Conservation (phyloP, 352 stramenopile genomes). For the Phytopythium chamaehyphon region DNA sequence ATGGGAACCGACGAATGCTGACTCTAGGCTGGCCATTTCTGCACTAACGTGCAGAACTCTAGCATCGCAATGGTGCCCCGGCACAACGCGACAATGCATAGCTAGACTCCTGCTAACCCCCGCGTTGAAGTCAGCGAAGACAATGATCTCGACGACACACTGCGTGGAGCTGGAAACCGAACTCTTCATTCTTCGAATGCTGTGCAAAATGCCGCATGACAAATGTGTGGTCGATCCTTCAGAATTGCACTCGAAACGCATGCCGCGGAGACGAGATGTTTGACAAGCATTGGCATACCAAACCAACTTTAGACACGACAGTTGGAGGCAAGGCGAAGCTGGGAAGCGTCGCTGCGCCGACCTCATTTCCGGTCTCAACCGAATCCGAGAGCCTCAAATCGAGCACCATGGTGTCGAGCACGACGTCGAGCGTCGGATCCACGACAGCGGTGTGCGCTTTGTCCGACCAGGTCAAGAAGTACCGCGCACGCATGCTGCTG, state of each 20-base stretch:
- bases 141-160: no score
- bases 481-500: constrained; percentile 55
- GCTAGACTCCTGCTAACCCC: no score
- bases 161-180: no score
- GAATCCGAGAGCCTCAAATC: not conserved
- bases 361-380: constrained; percentile 3
- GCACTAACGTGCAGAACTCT: no score
- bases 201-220: no score
- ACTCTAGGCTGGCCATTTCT: no score
- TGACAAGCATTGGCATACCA: not conserved
- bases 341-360: constrained; percentile 13
- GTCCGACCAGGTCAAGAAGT: constrained; percentile 82
- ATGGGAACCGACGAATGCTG: no score
- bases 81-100: no score
- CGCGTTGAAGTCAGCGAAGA: no score
- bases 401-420: constrained; percentile 38
- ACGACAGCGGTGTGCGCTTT: constrained; percentile 66
- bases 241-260: not conserved
- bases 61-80: no score
- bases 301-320: not conserved
- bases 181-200: no score
- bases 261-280: not conserved
- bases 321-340: not conserved
- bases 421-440: constrained; percentile 50
- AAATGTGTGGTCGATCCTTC: not conserved